Conservation (phyloP, 768 basidiomycete genomes). For the Leucocoprinus sp. region DNA sequence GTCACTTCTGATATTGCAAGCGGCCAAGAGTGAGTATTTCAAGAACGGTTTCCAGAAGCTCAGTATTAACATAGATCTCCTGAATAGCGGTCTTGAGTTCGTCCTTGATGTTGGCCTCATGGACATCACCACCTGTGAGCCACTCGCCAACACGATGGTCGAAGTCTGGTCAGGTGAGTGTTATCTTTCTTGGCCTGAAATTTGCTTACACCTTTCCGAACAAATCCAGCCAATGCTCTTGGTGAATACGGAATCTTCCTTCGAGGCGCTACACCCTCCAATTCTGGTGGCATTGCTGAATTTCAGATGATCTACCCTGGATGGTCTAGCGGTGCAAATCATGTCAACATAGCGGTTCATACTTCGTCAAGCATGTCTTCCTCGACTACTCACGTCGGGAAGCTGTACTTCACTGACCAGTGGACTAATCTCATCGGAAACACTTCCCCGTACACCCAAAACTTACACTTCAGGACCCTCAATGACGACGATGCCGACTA, state of each 20-base stretch:
- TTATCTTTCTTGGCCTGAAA: not conserved
- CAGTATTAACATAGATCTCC: not conserved
- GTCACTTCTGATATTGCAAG: constrained; percentile 21
- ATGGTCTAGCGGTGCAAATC: constrained; percentile 26
- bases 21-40: constrained; percentile 19
- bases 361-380: constrained; percentile 20
- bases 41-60: not conserved
- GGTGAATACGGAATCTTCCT: constrained; percentile 28
- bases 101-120: constrained; percentile 31
- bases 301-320: constrained; percentile 31
- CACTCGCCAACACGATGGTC: constrained; percentile 29
- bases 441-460: constrained; percentile 22
- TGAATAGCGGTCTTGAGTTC: constrained; percentile 25
- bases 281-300: constrained; percentile 29
- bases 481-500: constrained; percentile 26
- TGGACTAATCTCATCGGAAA: constrained; percentile 25
- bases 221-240: constrained; percentile 24
- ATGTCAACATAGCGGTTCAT: constrained; percentile 29
- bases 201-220: not conserved
- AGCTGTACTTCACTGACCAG: constrained; percentile 31
- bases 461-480: constrained; percentile 20
- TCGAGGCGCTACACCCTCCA: constrained; percentile 27
- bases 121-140: constrained; percentile 32
- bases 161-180: constrained; percentile 27
- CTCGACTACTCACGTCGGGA: constrained; percentile 25